Evolutionary conservation across 2,329 filamentous ascomycete species (phyloP), one percentile per base, ranked within the genome.

Genomic region (Akanthomyces muscarius): DNA sequence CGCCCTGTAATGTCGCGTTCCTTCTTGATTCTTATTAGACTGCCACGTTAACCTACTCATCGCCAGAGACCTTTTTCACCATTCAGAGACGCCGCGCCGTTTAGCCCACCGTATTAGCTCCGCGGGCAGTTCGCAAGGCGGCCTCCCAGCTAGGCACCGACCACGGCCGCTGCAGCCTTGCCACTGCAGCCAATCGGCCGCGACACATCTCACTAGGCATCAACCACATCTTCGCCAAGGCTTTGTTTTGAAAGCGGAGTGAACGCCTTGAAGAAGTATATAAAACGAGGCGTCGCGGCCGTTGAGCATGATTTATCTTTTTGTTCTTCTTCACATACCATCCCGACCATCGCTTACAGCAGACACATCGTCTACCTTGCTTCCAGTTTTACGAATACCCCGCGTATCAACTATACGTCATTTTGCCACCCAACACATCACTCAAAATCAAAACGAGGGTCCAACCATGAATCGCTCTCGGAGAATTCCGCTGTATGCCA

Each of bases 121-220:
- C n/a, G n/a, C 5, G 5, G 4, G 30, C 14, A 28, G 30, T 48
- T 36, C 21, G 47, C 47, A 60, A 60, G 57, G 57, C 57, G 57
- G 57, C 57, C 57, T 60, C 57, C 57, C 57, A 44, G 33, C 13
- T 13, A 60, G 54, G 54, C 54, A 57, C 18, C 54, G 25, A 57
- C 13, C 4, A 23, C 14, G n/a, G 16, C 3, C 1, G 23, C 21
- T 30, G 48, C 36, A 42, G 57, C 47, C 57, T 60, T 52, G 23
- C 18, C 3, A 28, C 18, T 18, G 6, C 11, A 21, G 25, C 57
- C 57, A 60, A 60, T 52, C 47, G 36, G 38, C 13, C 14, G 25
- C n/a, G 33, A 42, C 23, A 25, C 14, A 60, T 60, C 57, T 51
- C 23, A 28, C 11, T 60, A 60, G 57, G 57, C 57, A 60, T 60